These are phyloP conservation scores for Paraphaeosphaeria sporulosa DNA, from an alignment of 2,329 filamentous ascomycete species.

Conservation along the genomic window DNA sequence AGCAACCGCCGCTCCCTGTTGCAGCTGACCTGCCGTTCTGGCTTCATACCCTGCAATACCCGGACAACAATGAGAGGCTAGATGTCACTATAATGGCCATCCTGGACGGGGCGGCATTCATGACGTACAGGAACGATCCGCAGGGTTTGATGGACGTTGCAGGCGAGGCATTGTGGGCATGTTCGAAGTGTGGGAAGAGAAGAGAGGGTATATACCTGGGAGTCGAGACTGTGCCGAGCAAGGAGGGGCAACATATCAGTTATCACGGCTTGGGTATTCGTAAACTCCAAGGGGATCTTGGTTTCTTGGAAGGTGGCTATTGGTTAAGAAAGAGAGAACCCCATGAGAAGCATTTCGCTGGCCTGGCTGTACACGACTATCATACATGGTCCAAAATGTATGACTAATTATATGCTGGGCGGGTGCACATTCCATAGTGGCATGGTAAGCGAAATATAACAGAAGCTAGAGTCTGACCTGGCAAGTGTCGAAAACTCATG, in stretches of 20 bases:
- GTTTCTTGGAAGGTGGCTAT: neutral
- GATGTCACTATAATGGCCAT: conserved; percentile 2
- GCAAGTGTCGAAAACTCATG: too few species aligned
- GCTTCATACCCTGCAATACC: conserved; percentile 7
- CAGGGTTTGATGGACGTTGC: conserved; percentile 3
- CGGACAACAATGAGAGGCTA: neutral
- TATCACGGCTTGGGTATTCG: neutral
- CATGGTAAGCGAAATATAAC: neutral
- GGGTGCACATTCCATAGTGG: neutral
- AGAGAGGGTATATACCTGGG: conserved; percentile 1
- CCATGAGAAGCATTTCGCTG: conserved; percentile 1
- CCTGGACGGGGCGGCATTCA: conserved; percentile 7
- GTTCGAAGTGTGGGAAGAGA: conserved; percentile 2
- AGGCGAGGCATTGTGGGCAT: neutral
- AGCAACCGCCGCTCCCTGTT: conserved; percentile 2
- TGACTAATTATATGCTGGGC: neutral
- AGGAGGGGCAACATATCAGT: conserved; percentile 8
- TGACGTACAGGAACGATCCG: conserved; percentile 7
- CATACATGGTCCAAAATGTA: neutral
- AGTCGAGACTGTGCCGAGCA: conserved; percentile 7
- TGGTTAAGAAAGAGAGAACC: neutral
- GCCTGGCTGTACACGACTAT: conserved; percentile 8
- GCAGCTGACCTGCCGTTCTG: conserved; percentile 8
- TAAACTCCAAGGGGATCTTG: neutral
- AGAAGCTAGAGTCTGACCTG: neutral